Evolutionary conservation across 371 early-diverging fungal species (phyloP).

Genomic region (Zancudomyces culisetae): DNA sequence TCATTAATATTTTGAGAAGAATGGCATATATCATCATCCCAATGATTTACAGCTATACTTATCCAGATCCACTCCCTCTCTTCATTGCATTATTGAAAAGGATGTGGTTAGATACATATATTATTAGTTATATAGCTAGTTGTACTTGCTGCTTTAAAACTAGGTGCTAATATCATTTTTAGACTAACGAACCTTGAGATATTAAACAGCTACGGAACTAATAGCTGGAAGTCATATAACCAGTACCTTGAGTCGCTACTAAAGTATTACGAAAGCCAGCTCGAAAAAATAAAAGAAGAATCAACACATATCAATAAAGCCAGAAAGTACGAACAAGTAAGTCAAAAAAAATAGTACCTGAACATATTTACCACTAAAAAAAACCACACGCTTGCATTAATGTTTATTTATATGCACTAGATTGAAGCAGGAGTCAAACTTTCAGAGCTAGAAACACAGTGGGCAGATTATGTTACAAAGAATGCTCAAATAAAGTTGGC

Average conservation of each 20-base stretch:
- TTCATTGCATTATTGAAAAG: too few species aligned
- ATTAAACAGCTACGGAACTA: conserved; percentile 57
- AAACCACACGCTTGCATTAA: background rate
- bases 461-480: conserved; percentile 14
- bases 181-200: conserved; percentile 58
- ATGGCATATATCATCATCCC: too few species aligned
- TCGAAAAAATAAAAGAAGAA: conserved; percentile 5
- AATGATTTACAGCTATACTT: too few species aligned
- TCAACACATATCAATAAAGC: conserved; percentile 15
- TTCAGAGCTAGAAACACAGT: conserved; percentile 9
- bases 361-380: too few species aligned
- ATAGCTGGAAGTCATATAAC: conserved; percentile 68
- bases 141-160: too few species aligned
- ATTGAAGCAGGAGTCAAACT: conserved; percentile 11
- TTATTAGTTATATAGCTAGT: too few species aligned
- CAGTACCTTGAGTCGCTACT: conserved; percentile 42
- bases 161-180: too few species aligned
- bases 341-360: too few species aligned
- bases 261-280: conserved; percentile 4
- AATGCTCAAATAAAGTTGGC: conserved; percentile 18
- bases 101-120: too few species aligned
- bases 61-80: too few species aligned
- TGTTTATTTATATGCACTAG: background rate
- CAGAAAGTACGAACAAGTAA: conserved; percentile 16
- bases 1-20: too few species aligned